Base-by-base conservation (phyloP, 2,329 filamentous ascomycete species). In the Fusarium sp. region DNA sequence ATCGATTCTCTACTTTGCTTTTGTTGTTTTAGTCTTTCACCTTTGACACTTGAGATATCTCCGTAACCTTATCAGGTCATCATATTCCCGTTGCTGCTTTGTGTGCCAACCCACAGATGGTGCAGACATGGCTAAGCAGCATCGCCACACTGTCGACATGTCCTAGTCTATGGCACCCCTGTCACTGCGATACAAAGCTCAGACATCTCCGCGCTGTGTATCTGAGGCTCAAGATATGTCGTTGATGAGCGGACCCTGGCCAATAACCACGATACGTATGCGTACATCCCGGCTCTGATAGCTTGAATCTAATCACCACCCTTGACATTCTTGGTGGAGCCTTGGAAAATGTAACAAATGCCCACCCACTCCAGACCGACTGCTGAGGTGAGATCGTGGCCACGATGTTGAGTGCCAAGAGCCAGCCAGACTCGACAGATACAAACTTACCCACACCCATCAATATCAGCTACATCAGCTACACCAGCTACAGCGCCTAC, bases 211-310 rank as follows among this genome's bases (percentile, higher is more conserved):
- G 23, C 27, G 14, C 4, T 15, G 21, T 11, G 5, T 36, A 29
- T n/a, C 32, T 65, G 65, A 68, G 60, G 61, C 63, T 68, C 47
- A 61, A 57, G 29, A 21, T 17, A 33, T 54, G 60, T 61, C 35
- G 65, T 61, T 13, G 54, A 31, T 25, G 49, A 61, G 61, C 68
- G 63, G 66, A 56, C 53, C 56, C 61, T 23, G 39, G 23, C 29
- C 47, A n/a, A 19, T 19, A 19, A 19, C 19, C 19, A 19, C 19
- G 19, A 19, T 19, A 19, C 4, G 19, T 19, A 19, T 19, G 38
- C 38, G 53, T n/a, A 45, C 44, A 60, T 59, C 61, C 65, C 48
- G 50, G 53, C 55, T 49, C 8, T 42, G 17, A 63, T 61, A 52
- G 60, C 60, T 56, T 63, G 60, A 63, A 48, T 37, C 55, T 63